phyloP scores from a whole-genome alignment of 352 stramenopile genomes.

The Phytopythium vexans region DNA sequence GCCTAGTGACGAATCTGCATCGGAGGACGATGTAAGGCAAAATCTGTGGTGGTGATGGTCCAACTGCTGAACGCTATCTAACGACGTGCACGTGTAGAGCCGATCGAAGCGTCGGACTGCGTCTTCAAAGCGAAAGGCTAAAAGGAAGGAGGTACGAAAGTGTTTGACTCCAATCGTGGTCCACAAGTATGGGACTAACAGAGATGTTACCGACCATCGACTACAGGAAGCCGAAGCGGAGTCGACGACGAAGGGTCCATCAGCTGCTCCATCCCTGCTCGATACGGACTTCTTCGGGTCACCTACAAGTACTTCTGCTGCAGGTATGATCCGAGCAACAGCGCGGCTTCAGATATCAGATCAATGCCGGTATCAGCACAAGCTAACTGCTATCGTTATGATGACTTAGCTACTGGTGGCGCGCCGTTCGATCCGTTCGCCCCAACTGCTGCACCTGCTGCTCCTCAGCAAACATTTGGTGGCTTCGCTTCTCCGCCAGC shows the following conservation, averaged over 20 bases:
- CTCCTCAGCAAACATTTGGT: slow-evolving; percentile 28
- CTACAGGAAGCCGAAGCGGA: slow-evolving; percentile 34
- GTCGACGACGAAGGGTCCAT: slow-evolving; percentile 46
- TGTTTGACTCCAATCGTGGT: neutral
- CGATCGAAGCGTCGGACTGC: slow-evolving; percentile 53
- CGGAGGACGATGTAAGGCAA: slow-evolving; percentile 52
- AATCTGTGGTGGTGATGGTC: too few species aligned
- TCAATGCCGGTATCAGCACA: too few species aligned
- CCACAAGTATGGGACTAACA: slow-evolving; percentile 1
- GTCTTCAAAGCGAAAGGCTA: slow-evolving; percentile 64
- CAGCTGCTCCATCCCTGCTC: slow-evolving; percentile 61
- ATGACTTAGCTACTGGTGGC: slow-evolving; percentile 14
- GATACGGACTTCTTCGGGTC: slow-evolving; percentile 76
- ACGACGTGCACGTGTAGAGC: slow-evolving; percentile 4
- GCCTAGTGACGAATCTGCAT: slow-evolving; percentile 62
- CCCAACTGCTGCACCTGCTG: slow-evolving; percentile 15
- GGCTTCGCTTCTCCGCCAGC: slow-evolving; percentile 33
- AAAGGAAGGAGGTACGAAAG: slow-evolving; percentile 68
- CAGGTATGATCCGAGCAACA: slow-evolving; percentile 18
- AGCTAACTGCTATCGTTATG: neutral
- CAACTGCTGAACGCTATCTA: too few species aligned
- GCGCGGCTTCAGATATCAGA: neutral
- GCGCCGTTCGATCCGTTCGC: slow-evolving; percentile 73
- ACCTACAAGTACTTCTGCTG: slow-evolving; percentile 24
- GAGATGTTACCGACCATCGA: slow-evolving; percentile 1